Evolutionary conservation across 257 asterid genomes (phyloP).

Genomic region (Primulina eburnea): DNA sequence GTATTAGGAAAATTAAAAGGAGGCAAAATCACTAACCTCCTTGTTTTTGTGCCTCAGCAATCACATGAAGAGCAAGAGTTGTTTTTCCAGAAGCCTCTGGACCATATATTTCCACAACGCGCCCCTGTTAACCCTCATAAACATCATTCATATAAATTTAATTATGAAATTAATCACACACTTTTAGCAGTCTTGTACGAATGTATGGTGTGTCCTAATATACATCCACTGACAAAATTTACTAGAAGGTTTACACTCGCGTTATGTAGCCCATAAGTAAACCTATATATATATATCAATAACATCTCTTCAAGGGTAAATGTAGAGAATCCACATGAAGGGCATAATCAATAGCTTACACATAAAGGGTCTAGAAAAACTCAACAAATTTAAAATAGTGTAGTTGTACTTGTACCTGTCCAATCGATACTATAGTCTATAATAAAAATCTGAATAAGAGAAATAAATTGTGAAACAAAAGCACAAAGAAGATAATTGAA

Average conservation of each 20-base stretch:
- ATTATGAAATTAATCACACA: constrained; percentile 2
- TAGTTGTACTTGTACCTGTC: neutral
- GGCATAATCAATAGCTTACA: neutral
- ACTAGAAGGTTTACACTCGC: neutral
- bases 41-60: constrained; percentile 91
- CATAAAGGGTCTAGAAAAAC: neutral
- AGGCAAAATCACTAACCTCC: constrained; percentile 60
- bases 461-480: constrained; percentile 3
- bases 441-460: constrained; percentile 7
- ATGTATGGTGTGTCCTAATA: neutral
- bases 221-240: constrained; percentile 4
- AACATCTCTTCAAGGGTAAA: neutral
- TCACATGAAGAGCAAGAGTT: constrained; percentile 91
- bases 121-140: constrained; percentile 55
- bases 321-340: neutral
- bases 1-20: neutral
- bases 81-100: constrained; percentile 99
- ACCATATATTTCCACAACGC: constrained; percentile 93
- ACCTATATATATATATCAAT: neutral
- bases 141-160: constrained; percentile 19
- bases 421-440: neutral
- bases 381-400: neutral
- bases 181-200: neutral
- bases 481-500: constrained; percentile 14
- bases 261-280: neutral